A percentile compares a stretch with the other conserved stretches of the same genome.
Conservation (phyloP, 345 rosid species). For the Erysimum cheiranthoides region DNA sequence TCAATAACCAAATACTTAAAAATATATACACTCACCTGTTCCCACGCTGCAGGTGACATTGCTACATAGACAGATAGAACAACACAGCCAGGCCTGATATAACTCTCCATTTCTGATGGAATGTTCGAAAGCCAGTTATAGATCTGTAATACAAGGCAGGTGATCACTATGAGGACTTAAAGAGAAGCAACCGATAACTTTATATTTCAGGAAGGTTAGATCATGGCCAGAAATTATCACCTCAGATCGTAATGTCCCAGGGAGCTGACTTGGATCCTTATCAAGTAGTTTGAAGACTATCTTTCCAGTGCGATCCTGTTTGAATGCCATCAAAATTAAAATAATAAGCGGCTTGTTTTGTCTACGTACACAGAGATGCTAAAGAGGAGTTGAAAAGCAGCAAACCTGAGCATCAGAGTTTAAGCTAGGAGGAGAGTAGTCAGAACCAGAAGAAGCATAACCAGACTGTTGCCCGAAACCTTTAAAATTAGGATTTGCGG, state of each 20-base stretch:
- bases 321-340: slow-evolving; percentile 21
- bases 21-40: slow-evolving; percentile 62
- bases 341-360: slow-evolving; percentile 1
- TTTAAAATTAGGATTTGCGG: slow-evolving; percentile 54
- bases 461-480: slow-evolving; percentile 66
- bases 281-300: slow-evolving; percentile 75
- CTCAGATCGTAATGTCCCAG: slow-evolving; percentile 69
- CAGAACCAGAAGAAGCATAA: slow-evolving; percentile 91
- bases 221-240: slow-evolving; percentile 41
- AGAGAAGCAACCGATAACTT: slow-evolving; percentile 17
- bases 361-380: background rate
- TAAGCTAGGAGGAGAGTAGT: slow-evolving; percentile 80
- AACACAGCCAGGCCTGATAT: slow-evolving; percentile 95
- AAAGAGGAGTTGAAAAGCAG: slow-evolving; percentile 7
- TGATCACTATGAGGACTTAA: slow-evolving; percentile 10
- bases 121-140: slow-evolving; percentile 87
- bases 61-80: slow-evolving; percentile 79
- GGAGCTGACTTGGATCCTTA: slow-evolving; percentile 86
- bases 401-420: slow-evolving; percentile 83
- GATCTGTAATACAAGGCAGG: slow-evolving; percentile 56
- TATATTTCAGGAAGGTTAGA: slow-evolving; percentile 5
- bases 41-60: slow-evolving; percentile 74
- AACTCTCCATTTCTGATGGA: slow-evolving; percentile 97
- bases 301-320: slow-evolving; percentile 74
- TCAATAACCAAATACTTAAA: slow-evolving; percentile 5